A percentile compares a stretch with the other conserved stretches of the same genome.
Conservation (phyloP, 2,329 filamentous ascomycete species). For the Neonectria sp. region DNA sequence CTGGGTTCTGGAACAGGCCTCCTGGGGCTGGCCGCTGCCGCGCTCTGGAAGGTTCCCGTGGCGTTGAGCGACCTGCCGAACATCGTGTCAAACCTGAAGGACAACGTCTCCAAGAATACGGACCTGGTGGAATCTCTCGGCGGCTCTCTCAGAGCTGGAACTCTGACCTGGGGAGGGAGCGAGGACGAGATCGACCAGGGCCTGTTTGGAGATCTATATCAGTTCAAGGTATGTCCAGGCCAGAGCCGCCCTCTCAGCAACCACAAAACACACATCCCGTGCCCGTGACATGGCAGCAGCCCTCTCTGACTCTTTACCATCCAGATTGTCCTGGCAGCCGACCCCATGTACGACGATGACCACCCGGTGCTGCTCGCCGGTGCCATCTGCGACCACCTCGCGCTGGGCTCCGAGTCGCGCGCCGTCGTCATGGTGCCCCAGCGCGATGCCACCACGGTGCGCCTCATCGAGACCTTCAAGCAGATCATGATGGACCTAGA, state of each 20-base stretch:
- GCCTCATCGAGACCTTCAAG: slow-evolving; percentile 75
- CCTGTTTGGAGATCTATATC: slow-evolving; percentile 61
- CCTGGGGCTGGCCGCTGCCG: slow-evolving; percentile 88
- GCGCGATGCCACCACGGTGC: slow-evolving; percentile 76
- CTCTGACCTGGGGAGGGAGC: slow-evolving; percentile 81
- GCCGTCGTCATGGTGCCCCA: slow-evolving; percentile 87
- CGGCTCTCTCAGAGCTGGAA: slow-evolving; percentile 72
- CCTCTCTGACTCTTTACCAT: slow-evolving; percentile 21
- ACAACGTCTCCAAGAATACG: slow-evolving; percentile 79
- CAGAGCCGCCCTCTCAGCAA: slow-evolving; percentile 20
- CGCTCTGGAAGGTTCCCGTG: slow-evolving; percentile 76
- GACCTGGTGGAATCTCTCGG: slow-evolving; percentile 67
- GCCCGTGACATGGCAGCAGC: slow-evolving; percentile 26
- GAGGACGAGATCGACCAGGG: slow-evolving; percentile 60
- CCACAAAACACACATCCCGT: neutral
- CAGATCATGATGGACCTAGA: slow-evolving; percentile 70
- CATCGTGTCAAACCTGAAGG: slow-evolving; percentile 86
- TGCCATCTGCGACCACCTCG: slow-evolving; percentile 79
- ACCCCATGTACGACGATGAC: slow-evolving; percentile 88
- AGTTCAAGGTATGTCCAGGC: slow-evolving; percentile 64
- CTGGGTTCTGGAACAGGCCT: slow-evolving; percentile 92
- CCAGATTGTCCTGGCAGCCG: slow-evolving; percentile 85
- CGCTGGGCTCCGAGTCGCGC: slow-evolving; percentile 68
- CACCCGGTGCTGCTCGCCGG: slow-evolving; percentile 83
- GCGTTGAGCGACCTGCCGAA: slow-evolving; percentile 85